phyloP scores from a whole-genome alignment of 176 grass and related monocot species.

The Thinopyrum elongatum region DNA sequence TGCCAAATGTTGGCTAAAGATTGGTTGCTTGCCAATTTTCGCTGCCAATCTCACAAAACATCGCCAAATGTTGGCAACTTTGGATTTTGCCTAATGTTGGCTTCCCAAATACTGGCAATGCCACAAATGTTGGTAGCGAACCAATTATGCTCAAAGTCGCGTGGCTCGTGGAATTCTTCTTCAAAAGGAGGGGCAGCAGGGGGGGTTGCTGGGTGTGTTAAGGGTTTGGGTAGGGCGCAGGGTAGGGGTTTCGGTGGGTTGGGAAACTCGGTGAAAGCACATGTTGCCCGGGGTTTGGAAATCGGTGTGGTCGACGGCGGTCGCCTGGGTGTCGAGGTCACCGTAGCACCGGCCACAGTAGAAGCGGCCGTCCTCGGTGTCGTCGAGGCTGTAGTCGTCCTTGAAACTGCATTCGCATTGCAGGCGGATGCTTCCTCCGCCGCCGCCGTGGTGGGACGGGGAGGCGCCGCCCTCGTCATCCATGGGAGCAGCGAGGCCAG shows the following conservation, averaged over 20 bases:
- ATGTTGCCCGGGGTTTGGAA: background rate
- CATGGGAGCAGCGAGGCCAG: background rate
- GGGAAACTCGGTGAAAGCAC: no score
- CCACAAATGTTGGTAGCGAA: no score
- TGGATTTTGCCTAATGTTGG: no score
- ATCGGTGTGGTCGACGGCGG: constrained; percentile 20
- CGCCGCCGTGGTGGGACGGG: background rate
- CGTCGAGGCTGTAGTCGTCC: constrained; percentile 30
- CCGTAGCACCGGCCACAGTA: constrained; percentile 42
- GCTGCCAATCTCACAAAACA: no score
- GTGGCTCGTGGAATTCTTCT: background rate
- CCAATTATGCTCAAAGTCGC: constrained; percentile 49
- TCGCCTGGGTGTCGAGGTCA: constrained; percentile 37
- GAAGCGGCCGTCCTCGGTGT: constrained; percentile 41
- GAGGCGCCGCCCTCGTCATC: background rate
- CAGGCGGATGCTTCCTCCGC: background rate
- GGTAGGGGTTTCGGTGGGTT: background rate
- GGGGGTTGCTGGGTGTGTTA: background rate
- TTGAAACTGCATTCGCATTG: constrained; percentile 35
- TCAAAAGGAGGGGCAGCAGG: constrained; percentile 17
- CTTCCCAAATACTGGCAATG: no score
- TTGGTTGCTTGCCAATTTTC: no score
- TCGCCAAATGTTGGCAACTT: no score
- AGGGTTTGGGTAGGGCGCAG: background rate
- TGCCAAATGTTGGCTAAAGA: no score